A percentile compares a stretch with the other conserved stretches of the same genome.
phyloP scores from a whole-genome alignment of 345 rosid genomes.

The Citrus sp. region DNA sequence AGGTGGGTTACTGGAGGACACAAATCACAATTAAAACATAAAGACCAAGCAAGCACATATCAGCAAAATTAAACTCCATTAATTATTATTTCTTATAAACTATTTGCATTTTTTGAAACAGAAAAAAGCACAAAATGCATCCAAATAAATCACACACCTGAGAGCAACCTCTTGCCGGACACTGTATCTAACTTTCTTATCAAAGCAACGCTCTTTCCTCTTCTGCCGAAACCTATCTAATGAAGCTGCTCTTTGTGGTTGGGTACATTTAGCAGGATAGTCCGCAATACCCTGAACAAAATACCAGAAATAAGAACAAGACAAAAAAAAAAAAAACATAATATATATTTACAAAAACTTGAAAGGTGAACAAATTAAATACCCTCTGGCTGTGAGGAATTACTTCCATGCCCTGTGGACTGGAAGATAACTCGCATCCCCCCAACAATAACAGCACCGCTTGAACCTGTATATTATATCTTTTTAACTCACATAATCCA shows the following conservation, averaged over 20 bases:
- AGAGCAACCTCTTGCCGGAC: conserved; percentile 98
- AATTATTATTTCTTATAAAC: background rate
- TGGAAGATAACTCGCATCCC: conserved; percentile 71
- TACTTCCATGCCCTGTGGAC: conserved; percentile 51
- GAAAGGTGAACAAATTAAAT: conserved; percentile 17
- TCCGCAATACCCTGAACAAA: conserved; percentile 47
- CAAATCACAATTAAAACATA: background rate
- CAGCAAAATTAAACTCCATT: background rate
- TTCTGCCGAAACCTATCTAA: conserved; percentile 86
- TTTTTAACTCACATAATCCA: background rate
- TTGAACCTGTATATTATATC: conserved; percentile 49
- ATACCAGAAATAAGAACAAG: conserved; percentile 7
- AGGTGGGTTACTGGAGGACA: background rate
- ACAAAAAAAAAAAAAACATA: background rate
- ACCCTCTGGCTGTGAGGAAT: conserved; percentile 58
- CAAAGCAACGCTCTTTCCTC: conserved; percentile 88
- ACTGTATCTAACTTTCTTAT: conserved; percentile 89
- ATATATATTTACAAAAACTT: background rate
- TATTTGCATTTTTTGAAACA: background rate
- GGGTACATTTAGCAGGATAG: conserved; percentile 59
- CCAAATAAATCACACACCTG: conserved; percentile 45
- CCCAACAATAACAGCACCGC: conserved; percentile 74
- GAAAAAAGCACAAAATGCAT: background rate
- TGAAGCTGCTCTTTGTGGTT: conserved; percentile 86
- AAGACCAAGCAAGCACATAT: background rate